Evolutionary conservation across 129 eudicot species (phyloP).

Genomic region (Lactuca sativa): DNA sequence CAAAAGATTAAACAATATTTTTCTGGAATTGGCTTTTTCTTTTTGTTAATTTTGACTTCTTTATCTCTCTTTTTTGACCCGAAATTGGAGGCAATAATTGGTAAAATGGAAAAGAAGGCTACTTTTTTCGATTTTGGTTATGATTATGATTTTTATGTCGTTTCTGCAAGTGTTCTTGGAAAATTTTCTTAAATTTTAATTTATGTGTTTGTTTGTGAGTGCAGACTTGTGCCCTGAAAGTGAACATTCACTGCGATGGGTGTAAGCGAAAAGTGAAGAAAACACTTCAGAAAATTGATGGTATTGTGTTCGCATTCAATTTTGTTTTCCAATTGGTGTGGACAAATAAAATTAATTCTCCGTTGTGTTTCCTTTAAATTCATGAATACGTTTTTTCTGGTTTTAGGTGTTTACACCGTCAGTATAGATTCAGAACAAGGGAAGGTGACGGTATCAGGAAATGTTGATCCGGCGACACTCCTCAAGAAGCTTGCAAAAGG

Average conservation of each 20-base stretch:
- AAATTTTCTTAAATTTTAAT: conserved; percentile 19
- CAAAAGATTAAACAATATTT: conserved; percentile 5
- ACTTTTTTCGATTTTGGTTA: not conserved
- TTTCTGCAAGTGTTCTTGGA: not conserved
- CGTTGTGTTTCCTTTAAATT: not conserved
- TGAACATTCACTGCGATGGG: conserved; percentile 88
- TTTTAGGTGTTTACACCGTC: conserved; percentile 53
- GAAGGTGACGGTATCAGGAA: conserved; percentile 61
- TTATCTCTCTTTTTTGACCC: conserved; percentile 1
- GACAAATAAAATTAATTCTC: not conserved
- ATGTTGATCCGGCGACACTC: conserved; percentile 47
- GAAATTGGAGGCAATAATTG: not conserved
- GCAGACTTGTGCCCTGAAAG: conserved; percentile 87
- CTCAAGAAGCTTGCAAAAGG: conserved; percentile 55
- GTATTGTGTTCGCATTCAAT: conserved; percentile 36
- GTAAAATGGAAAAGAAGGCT: not conserved
- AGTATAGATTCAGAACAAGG: conserved; percentile 65
- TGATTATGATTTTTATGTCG: not conserved
- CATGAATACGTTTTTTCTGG: not conserved
- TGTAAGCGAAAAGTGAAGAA: conserved; percentile 82
- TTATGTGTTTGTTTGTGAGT: conserved; percentile 34
- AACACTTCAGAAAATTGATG: conserved; percentile 79
- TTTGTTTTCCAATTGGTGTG: not conserved
- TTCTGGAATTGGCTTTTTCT: conserved; percentile 1
- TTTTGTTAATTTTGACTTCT: conserved; percentile 12